phyloP scores from a whole-genome alignment of 768 basidiomycete genomes.

The Kwoniella shandongensis region DNA sequence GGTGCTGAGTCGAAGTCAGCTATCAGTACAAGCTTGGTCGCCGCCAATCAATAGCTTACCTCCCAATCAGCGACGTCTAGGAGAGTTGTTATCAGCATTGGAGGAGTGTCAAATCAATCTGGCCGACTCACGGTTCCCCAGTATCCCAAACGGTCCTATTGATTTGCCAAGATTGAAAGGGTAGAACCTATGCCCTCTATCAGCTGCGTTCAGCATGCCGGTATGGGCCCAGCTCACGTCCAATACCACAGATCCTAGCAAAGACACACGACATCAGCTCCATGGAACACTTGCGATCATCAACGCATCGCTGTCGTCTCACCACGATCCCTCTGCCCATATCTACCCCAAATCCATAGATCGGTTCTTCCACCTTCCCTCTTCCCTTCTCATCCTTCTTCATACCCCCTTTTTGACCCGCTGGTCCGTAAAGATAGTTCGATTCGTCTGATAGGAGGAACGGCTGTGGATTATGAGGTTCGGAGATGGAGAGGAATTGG shows the following conservation, averaged over 20 bases:
- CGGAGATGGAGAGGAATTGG: slow-evolving; percentile 26
- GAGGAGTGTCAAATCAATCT: neutral
- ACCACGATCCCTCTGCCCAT: slow-evolving; percentile 38
- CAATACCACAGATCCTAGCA: slow-evolving; percentile 47
- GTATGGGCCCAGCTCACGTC: slow-evolving; percentile 24
- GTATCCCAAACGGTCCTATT: slow-evolving; percentile 34
- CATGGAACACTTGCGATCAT: too few species aligned
- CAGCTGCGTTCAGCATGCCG: neutral
- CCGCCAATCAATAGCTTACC: slow-evolving; percentile 17
- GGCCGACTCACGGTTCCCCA: slow-evolving; percentile 42
- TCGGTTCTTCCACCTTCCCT: slow-evolving; percentile 25
- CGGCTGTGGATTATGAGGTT: slow-evolving; percentile 42
- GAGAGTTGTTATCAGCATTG: neutral
- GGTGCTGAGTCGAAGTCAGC: slow-evolving; percentile 10
- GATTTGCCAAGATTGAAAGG: slow-evolving; percentile 48
- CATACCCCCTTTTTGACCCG: slow-evolving; percentile 8
- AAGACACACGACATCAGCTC: too few species aligned
- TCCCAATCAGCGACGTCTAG: slow-evolving; percentile 46
- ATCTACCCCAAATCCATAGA: slow-evolving; percentile 47
- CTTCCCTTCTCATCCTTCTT: slow-evolving; percentile 19
- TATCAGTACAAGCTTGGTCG: neutral
- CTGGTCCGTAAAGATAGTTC: slow-evolving; percentile 36
- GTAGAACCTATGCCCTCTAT: slow-evolving; percentile 28
- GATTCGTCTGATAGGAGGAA: slow-evolving; percentile 25
- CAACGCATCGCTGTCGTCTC: too few species aligned